Evolutionary conservation across 2,329 filamentous ascomycete species (phyloP), one percentile per base, ranked within the genome.

Genomic region (Chalara sp.): DNA sequence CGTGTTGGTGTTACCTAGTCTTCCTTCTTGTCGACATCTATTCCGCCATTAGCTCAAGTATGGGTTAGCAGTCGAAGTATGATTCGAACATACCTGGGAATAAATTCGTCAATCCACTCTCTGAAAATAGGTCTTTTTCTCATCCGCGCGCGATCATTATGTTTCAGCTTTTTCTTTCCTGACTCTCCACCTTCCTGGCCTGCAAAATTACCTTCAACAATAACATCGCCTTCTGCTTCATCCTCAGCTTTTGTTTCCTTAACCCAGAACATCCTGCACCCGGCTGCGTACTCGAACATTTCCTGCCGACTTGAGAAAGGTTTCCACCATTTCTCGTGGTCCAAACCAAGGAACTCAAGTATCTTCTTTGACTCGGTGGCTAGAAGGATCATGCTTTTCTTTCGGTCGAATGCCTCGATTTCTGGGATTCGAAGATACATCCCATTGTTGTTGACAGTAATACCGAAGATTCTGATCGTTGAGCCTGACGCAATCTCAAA

Each of bases 341-440:
- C 69, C 12, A 92, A 67, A 0, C 80, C 82, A 0, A 90, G 72
- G 58, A 92, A 89, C 0, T 66, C 47, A 11, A 91, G 71, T 0
- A 83, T 74, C 12, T 72, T 61, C 1, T 56, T 56, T 0, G 86
- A 81, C 8, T 85, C 73, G 1, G 66, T 66, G 0, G 82, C 83
- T 0, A 92, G 72, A 11, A 80, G 72, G 1, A 92, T 60, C 51
- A 77, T 77, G 45, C 58, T 62, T 51, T 73, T 72, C 53, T 79
- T 80, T 53, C 71, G 73, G 62, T 88, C 72, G 2, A 70, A 56
- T 0, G 63, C 54, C 59, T 91, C 87, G 33, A 90, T 81, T 62
- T 89, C 83, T 4, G 77, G 73, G 12, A 91, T 75, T 0, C 86
- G 78, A 0, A 92, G 59, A 63, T 76, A 80, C 1, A 93, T 66